phyloP scores from a whole-genome alignment of 2,329 filamentous ascomycete genomes.

The Cercospora sp. region DNA sequence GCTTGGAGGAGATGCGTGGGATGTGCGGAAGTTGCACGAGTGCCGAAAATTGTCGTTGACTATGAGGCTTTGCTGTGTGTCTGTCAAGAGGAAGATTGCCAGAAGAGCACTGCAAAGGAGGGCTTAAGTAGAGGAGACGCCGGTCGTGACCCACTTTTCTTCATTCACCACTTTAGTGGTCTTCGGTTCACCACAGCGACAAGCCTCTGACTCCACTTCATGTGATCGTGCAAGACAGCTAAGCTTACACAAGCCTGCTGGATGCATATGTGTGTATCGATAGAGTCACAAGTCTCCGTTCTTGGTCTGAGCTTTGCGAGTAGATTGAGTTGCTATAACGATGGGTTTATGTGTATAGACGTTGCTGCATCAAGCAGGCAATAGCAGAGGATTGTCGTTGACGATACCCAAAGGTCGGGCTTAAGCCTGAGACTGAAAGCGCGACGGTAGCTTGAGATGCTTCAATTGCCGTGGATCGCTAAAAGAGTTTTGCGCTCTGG shows the following conservation, averaged over 20 bases:
- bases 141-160: background rate
- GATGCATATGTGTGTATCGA: too few species aligned
- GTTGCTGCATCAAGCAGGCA: background rate
- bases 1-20: background rate
- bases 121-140: background rate
- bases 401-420: background rate
- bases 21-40: background rate
- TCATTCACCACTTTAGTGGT: background rate
- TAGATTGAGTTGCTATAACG: background rate
- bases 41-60: background rate
- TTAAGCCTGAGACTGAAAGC: background rate
- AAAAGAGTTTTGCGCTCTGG: too few species aligned
- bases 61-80: background rate
- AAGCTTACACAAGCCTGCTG: background rate
- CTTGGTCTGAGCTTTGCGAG: background rate
- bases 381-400: background rate
- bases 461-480: background rate
- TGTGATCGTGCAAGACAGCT: background rate
- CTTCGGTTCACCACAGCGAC: background rate
- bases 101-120: background rate
- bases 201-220: background rate
- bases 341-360: background rate
- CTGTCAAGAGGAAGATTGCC: background rate
- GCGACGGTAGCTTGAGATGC: background rate
- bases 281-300: background rate